phyloP scores from a whole-genome alignment of 805 yeast genomes.

The Danielia oregonensis region DNA sequence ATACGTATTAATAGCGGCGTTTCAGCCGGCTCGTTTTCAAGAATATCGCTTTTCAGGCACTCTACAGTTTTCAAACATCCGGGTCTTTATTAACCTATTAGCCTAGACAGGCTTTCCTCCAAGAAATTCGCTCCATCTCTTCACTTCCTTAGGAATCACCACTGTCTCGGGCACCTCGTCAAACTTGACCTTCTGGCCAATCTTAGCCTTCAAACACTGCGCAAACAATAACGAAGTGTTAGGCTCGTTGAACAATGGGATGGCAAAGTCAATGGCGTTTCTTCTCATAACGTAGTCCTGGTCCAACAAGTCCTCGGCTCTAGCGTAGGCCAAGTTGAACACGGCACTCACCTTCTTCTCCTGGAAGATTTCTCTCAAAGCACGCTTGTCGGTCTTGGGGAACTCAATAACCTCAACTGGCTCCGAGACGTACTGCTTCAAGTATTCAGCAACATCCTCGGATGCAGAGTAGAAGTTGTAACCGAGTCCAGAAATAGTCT shows the following conservation, averaged over 20 bases:
- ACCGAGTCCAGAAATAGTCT: slow-evolving; percentile 65
- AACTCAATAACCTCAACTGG: slow-evolving; percentile 70
- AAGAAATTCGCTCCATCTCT: slow-evolving; percentile 94
- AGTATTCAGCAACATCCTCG: slow-evolving; percentile 65
- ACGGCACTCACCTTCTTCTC: slow-evolving; percentile 81
- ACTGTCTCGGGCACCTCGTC: slow-evolving; percentile 39
- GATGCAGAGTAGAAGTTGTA: slow-evolving; percentile 81
- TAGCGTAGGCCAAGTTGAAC: slow-evolving; percentile 83
- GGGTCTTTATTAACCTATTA: background rate
- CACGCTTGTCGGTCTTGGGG: slow-evolving; percentile 91
- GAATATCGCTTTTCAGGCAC: no score
- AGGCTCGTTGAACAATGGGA: slow-evolving; percentile 96
- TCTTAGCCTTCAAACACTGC: slow-evolving; percentile 68
- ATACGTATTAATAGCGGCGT: no score
- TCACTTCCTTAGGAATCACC: slow-evolving; percentile 77
- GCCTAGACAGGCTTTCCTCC: slow-evolving; percentile 83
- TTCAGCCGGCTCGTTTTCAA: no score
- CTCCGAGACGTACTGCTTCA: slow-evolving; percentile 46
- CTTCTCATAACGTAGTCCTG: slow-evolving; percentile 98
- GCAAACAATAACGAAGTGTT: slow-evolving; percentile 88
- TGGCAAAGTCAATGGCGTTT: slow-evolving; percentile 96
- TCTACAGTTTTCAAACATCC: no score
- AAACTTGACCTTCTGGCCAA: slow-evolving; percentile 52
- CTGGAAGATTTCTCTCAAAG: slow-evolving; percentile 89
- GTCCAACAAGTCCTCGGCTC: slow-evolving; percentile 82